Conservation (phyloP, 352 stramenopile genomes). For the Pythium monospermum region DNA sequence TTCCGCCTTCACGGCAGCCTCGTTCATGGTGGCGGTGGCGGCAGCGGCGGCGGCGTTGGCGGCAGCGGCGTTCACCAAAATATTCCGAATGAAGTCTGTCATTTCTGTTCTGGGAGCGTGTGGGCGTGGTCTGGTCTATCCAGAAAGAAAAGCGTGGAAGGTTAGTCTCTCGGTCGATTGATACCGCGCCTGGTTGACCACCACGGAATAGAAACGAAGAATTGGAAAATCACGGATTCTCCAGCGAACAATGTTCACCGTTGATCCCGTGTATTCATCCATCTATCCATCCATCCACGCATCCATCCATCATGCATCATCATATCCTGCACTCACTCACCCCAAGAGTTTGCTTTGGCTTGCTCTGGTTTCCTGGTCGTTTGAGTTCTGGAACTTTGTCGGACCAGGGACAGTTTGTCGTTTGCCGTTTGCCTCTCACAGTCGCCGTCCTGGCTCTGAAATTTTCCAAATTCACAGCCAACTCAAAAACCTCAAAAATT, state of each 20-base stretch:
- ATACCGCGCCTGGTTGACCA: too few species aligned
- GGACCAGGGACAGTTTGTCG: background rate
- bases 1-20: conserved; percentile 12
- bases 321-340: too few species aligned
- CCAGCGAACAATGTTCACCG: background rate
- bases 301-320: conserved; percentile 8
- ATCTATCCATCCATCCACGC: conserved; percentile 8
- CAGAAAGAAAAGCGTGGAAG: too few species aligned
- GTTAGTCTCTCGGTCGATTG: too few species aligned
- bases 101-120: conserved; percentile 25
- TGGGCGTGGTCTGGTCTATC: too few species aligned
- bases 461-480: conserved; percentile 20
- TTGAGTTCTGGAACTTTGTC: conserved; percentile 16
- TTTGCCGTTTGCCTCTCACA: background rate
- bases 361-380: conserved; percentile 14
- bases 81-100: conserved; percentile 77
- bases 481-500: conserved; percentile 20
- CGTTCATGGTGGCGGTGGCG: background rate
- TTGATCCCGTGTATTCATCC: background rate
- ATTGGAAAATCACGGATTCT: too few species aligned
- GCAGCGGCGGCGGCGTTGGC: conserved; percentile 7
- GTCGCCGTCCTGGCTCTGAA: conserved; percentile 6
- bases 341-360: background rate
- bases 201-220: too few species aligned
- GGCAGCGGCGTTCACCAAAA: conserved; percentile 42